Percentiles rank a stretch among this genome's conserved stretches.
These are phyloP conservation scores for Ceratocystis lukuohia DNA, from an alignment of 2,329 filamentous ascomycete species.

Conservation along the genomic window DNA sequence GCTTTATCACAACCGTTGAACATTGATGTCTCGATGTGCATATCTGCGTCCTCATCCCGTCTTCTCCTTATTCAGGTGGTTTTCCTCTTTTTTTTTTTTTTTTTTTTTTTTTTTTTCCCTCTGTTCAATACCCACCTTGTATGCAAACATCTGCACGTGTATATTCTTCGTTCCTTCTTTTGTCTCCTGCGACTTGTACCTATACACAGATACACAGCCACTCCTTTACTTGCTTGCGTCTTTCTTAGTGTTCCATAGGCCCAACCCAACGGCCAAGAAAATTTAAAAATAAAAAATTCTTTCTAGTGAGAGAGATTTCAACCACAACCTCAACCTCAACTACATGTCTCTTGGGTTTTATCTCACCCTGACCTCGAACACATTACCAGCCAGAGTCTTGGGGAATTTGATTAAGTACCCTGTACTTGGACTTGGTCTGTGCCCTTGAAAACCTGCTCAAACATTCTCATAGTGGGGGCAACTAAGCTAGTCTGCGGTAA, in stretches of 20 bases:
- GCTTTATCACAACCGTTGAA: slow-evolving; percentile 35
- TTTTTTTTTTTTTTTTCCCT: neutral
- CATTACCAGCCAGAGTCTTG: neutral
- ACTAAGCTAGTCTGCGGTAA: neutral
- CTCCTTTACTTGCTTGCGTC: neutral
- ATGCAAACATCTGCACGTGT: neutral
- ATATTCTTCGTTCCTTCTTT: neutral
- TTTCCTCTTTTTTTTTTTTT: neutral
- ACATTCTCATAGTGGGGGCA: slow-evolving; percentile 30
- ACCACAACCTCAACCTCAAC: neutral
- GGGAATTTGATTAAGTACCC: slow-evolving; percentile 24
- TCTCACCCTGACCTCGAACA: neutral
- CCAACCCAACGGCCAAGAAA: no score
- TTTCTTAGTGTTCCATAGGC: neutral
- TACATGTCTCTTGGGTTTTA: neutral
- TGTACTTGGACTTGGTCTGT: slow-evolving; percentile 25
- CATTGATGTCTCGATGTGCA: slow-evolving; percentile 4
- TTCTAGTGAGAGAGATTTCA: neutral
- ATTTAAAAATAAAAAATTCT: neutral
- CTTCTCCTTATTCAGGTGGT: neutral
- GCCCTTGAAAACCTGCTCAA: slow-evolving; percentile 38
- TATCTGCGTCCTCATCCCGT: neutral
- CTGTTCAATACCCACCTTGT: slow-evolving; percentile 9
- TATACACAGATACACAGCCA: neutral
- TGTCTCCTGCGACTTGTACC: neutral